Evolutionary conservation across 192 early-diverging fungal species (phyloP).

Genomic region (Coemansia sp.): DNA sequence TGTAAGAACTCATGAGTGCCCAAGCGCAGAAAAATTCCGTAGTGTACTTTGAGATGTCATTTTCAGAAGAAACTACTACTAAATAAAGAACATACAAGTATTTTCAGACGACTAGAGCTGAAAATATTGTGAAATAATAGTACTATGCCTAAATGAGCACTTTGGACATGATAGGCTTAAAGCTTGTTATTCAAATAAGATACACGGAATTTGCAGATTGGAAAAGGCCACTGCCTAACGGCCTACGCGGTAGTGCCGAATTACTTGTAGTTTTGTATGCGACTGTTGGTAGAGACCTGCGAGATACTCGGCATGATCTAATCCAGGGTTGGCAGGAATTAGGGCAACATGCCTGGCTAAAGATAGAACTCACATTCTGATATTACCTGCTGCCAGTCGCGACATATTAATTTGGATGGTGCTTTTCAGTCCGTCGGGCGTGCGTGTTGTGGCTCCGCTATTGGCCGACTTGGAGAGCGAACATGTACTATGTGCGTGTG

Average conservation of each 20-base stretch:
- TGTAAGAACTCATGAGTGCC: no score
- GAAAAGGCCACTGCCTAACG: constrained; percentile 19
- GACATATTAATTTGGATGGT: constrained; percentile 34
- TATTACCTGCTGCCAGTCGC: not conserved
- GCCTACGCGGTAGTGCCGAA: constrained; percentile 26
- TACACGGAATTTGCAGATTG: no score
- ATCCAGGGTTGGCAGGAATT: constrained; percentile 11
- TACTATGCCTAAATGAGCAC: no score
- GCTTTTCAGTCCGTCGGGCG: constrained; percentile 52
- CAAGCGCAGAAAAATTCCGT: no score
- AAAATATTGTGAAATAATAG: no score
- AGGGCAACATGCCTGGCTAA: not conserved
- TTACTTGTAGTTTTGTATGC: constrained; percentile 26
- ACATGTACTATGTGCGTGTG: not conserved
- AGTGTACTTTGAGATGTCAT: no score
- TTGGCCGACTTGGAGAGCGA: constrained; percentile 6
- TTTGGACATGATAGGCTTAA: no score
- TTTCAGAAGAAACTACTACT: no score
- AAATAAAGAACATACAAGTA: no score
- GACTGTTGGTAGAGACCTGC: constrained; percentile 17
- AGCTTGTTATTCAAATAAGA: no score
- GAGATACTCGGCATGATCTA: constrained; percentile 15
- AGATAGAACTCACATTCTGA: not conserved
- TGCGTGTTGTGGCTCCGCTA: constrained; percentile 34
- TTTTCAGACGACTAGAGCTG: no score